A percentile compares a stretch with the other conserved stretches of the same genome.
Conservation (phyloP, 2,329 filamentous ascomycete genomes). For the Ploettnerulaceae sp. region DNA sequence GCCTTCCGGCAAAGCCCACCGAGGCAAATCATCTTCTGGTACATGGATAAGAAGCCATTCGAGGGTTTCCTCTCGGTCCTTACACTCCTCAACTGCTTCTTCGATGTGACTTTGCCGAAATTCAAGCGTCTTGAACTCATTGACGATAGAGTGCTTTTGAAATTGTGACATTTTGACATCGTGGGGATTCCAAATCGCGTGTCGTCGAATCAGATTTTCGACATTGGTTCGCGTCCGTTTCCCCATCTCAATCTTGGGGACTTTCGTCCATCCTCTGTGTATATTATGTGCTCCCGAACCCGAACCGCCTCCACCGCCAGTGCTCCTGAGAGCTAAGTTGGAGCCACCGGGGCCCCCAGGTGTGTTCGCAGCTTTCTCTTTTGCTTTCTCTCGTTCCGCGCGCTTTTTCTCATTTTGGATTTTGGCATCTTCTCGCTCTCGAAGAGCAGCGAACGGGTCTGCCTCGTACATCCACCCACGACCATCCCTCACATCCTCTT, state of each 20-base stretch:
- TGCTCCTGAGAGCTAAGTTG: constrained; percentile 47
- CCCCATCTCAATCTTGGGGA: constrained; percentile 91
- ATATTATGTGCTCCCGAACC: constrained; percentile 34
- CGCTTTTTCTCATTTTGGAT: constrained; percentile 73
- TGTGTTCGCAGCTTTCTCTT: constrained; percentile 63
- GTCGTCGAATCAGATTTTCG: constrained; percentile 71
- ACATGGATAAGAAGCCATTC: constrained; percentile 97
- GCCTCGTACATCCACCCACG: constrained; percentile 90
- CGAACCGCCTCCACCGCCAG: constrained; percentile 34
- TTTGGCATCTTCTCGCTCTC: constrained; percentile 75
- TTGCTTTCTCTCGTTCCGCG: constrained; percentile 61
- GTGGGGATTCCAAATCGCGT: constrained; percentile 84
- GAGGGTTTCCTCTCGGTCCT: constrained; percentile 84
- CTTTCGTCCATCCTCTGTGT: constrained; percentile 73
- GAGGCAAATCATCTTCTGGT: constrained; percentile 91
- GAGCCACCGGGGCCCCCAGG: constrained; percentile 48
- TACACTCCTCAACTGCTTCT: constrained; percentile 82
- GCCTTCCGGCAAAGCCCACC: constrained; percentile 85
- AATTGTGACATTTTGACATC: constrained; percentile 57
- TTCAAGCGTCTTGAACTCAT: constrained; percentile 70
- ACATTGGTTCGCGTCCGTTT: constrained; percentile 72
- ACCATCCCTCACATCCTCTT: constrained; percentile 72
- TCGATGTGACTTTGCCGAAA: constrained; percentile 87
- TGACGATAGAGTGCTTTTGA: constrained; percentile 57
- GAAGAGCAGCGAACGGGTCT: constrained; percentile 80